Conservation (phyloP, 345 rosid species). For the Raphanus sativus region DNA sequence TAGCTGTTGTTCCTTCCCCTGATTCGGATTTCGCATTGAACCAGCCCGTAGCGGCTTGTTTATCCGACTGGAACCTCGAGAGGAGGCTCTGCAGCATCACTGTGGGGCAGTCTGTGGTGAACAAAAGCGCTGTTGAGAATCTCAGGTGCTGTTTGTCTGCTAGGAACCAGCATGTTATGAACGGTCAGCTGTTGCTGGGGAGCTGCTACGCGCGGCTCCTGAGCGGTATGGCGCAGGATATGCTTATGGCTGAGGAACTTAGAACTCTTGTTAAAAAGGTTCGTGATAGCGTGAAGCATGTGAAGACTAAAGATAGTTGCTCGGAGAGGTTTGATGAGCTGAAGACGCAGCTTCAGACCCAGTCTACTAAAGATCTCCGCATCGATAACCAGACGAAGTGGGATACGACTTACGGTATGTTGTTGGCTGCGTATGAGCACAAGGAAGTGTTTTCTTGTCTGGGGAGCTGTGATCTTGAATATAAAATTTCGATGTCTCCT, state of each 20-base stretch:
- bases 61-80: not conserved
- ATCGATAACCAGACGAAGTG: not conserved
- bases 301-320: not conserved
- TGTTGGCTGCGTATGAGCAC: not conserved
- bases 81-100: not conserved
- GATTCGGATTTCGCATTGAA: not conserved
- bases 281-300: not conserved
- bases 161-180: not conserved
- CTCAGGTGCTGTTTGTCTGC: not conserved
- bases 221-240: not conserved
- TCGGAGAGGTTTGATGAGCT: not conserved
- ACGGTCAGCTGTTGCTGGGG: not conserved
- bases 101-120: not conserved
- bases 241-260: not conserved
- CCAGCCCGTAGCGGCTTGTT: not conserved
- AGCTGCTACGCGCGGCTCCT: not conserved
- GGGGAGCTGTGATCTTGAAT: not conserved
- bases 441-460: not conserved
- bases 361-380: not conserved
- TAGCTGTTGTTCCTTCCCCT: not conserved
- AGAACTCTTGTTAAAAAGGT: not conserved
- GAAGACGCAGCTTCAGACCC: not conserved
- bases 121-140: not conserved
- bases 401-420: not conserved
- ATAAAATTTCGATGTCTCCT: not conserved